These are phyloP conservation scores for Rhynchosporium secalis DNA, from an alignment of 2,329 filamentous ascomycete genomes.

Conservation along the genomic window DNA sequence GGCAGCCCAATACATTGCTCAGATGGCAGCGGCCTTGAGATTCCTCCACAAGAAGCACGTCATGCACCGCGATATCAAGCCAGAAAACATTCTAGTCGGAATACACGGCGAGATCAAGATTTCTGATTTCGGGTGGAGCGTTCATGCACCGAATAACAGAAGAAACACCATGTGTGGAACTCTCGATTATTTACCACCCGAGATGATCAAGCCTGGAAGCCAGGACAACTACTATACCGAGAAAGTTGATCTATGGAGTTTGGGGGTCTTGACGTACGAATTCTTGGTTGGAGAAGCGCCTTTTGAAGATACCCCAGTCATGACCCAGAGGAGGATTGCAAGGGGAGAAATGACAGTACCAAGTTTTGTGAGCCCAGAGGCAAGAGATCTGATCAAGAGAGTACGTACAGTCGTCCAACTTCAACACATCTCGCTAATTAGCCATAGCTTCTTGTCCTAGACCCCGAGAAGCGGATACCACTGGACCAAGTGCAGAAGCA, in stretches of 20 bases:
- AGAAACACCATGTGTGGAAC: constrained; percentile 96
- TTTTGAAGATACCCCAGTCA: constrained; percentile 91
- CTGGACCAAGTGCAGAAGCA: constrained; percentile 86
- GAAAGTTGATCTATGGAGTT: constrained; percentile 94
- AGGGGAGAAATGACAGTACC: constrained; percentile 91
- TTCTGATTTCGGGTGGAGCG: constrained; percentile 97
- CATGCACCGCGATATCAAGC: constrained; percentile 97
- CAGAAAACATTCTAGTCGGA: constrained; percentile 93
- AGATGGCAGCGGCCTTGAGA: constrained; percentile 79
- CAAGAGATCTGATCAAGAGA: constrained; percentile 87
- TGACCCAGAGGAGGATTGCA: constrained; percentile 89
- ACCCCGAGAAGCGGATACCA: constrained; percentile 89
- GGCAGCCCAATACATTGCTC: constrained; percentile 71
- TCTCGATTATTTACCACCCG: constrained; percentile 92
- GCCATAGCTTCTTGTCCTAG: constrained; percentile 76
- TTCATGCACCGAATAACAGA: constrained; percentile 93
- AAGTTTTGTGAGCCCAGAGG: constrained; percentile 85
- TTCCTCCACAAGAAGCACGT: constrained; percentile 97
- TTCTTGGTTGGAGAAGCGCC: constrained; percentile 95
- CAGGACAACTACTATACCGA: constrained; percentile 89
- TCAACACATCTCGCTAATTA: constrained; percentile 30
- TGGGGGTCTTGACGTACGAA: constrained; percentile 94
- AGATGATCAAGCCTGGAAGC: constrained; percentile 86
- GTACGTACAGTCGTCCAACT: constrained; percentile 49
- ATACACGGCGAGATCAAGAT: constrained; percentile 99